A percentile compares a stretch with the other conserved stretches of the same genome.
Conservation (phyloP, 805 yeast genomes). For the Grigorovia jiainica region DNA sequence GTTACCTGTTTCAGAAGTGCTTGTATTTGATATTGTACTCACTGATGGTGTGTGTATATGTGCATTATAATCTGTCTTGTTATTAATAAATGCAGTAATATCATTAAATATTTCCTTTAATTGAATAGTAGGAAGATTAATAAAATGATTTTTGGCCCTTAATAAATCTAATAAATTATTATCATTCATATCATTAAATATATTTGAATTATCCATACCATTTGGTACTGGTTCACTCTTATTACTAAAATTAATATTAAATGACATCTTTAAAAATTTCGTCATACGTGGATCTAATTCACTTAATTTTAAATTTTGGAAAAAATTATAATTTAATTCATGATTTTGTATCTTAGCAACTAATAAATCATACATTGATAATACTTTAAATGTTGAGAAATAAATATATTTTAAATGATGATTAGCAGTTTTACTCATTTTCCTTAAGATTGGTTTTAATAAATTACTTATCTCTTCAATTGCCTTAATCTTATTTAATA, state of each 20-base stretch:
- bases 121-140: constrained; percentile 5
- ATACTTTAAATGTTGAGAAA: constrained; percentile 25
- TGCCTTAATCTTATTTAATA: constrained; percentile 10
- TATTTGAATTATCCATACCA: background rate
- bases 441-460: constrained; percentile 16
- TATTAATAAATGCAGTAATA: background rate
- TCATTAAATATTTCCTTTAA: constrained; percentile 1
- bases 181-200: background rate
- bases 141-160: constrained; percentile 12
- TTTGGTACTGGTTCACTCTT: background rate
- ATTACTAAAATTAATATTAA: constrained; percentile 14
- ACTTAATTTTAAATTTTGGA: constrained; percentile 8
- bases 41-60: background rate
- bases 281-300: constrained; percentile 15
- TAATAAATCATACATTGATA: constrained; percentile 21
- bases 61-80: background rate
- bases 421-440: constrained; percentile 16
- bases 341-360: constrained; percentile 18
- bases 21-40: background rate
- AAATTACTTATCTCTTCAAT: constrained; percentile 8
- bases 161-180: constrained; percentile 12
- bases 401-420: constrained; percentile 22
- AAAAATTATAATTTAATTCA: constrained; percentile 13
- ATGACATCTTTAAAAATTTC: constrained; percentile 16
- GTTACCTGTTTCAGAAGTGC: background rate